A percentile compares a stretch with the other conserved stretches of the same genome.
phyloP scores from a whole-genome alignment of 177 flowering plant species.

The Vitis hybrid region DNA sequence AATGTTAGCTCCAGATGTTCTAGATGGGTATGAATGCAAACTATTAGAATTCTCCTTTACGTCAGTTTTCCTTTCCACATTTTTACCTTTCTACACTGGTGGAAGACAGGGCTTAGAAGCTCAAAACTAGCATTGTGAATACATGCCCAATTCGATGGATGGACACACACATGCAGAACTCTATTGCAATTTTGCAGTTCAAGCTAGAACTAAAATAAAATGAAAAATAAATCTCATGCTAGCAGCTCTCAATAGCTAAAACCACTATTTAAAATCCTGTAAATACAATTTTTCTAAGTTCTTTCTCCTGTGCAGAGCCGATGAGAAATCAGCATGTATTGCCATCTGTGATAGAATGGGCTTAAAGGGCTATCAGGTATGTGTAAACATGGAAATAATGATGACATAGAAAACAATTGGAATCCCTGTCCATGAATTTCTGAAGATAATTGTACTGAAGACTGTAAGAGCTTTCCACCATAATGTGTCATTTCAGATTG shows the following conservation, averaged over 20 bases:
- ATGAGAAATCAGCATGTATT: conserved; percentile 69
- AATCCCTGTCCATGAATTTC: too few species aligned
- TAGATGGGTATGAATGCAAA: conserved; percentile 53
- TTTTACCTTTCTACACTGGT: not conserved
- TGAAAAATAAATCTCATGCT: not conserved
- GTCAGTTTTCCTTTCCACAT: not conserved
- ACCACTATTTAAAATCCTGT: not conserved
- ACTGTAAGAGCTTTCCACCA: not conserved
- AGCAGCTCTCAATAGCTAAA: not conserved
- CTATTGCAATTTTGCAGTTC: too few species aligned
- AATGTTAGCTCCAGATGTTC: conserved; percentile 67
- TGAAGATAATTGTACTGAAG: too few species aligned
- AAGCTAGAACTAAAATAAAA: not conserved
- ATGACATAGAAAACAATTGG: not conserved
- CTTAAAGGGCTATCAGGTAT: conserved; percentile 81
- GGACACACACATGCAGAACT: too few species aligned
- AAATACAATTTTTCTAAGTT: not conserved
- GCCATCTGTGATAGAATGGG: conserved; percentile 72
- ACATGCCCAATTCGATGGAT: too few species aligned
- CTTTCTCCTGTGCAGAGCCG: conserved; percentile 44
- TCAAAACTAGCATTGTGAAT: too few species aligned
- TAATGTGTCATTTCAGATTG: conserved; percentile 51
- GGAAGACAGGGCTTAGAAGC: not conserved
- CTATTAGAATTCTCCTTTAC: not conserved
- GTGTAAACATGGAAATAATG: conserved; percentile 4